These are phyloP conservation scores for Diaporthe sp. DNA, from an alignment of 2,329 filamentous ascomycete species.

Conservation along the genomic window DNA sequence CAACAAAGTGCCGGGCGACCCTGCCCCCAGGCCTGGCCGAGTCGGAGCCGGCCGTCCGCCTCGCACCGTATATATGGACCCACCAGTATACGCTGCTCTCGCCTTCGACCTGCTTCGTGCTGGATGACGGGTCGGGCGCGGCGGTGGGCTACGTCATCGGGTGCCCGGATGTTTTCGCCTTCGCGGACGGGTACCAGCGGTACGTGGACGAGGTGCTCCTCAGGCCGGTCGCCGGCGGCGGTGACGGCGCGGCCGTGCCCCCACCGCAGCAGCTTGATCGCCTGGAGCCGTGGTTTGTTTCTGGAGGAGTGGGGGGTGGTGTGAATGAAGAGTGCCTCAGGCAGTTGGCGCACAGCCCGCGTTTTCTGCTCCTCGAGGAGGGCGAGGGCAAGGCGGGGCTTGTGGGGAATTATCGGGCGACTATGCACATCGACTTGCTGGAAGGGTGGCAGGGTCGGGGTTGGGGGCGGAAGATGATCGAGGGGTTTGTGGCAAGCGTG, in stretches of 20 bases:
- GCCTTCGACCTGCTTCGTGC: conserved; percentile 60
- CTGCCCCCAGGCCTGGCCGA: conserved; percentile 58
- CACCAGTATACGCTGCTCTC: conserved; percentile 64
- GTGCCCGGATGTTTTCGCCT: conserved; percentile 57
- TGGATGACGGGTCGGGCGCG: conserved; percentile 60
- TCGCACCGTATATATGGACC: conserved; percentile 65
- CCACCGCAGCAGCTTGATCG: conserved; percentile 47
- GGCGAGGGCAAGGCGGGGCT: conserved; percentile 53
- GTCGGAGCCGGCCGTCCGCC: conserved; percentile 51
- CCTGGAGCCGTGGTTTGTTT: conserved; percentile 50
- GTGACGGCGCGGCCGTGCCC: conserved; percentile 45
- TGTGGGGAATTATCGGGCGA: conserved; percentile 54
- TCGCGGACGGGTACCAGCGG: conserved; percentile 53
- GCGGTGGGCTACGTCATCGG: conserved; percentile 66
- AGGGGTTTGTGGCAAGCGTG: conserved; percentile 57
- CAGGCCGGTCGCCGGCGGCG: conserved; percentile 27
- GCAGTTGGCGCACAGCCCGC: conserved; percentile 58
- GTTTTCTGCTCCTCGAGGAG: conserved; percentile 55
- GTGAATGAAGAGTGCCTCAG: conserved; percentile 54
- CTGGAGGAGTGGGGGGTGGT: conserved; percentile 41
- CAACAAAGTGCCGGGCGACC: conserved; percentile 60
- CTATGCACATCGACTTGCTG: conserved; percentile 65
- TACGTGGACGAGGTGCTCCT: conserved; percentile 53
- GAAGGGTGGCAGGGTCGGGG: conserved; percentile 56
- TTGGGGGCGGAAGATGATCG: conserved; percentile 60